Evolutionary conservation across 1,284 basidiomycete genomes (phyloP).

Genomic region (Irpex rosettiformis): DNA sequence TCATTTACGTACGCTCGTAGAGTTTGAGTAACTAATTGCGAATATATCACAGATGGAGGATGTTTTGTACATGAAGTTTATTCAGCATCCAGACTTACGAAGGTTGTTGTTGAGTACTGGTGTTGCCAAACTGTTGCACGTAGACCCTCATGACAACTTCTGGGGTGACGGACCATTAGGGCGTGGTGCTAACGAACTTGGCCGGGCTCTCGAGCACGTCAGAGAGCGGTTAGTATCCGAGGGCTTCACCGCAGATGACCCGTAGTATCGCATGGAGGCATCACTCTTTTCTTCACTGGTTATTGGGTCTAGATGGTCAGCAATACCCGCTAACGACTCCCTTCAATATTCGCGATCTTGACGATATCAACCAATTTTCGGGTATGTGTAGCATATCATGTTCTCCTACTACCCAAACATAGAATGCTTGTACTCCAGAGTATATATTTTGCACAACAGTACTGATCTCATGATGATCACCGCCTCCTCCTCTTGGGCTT

Average conservation of each 20-base stretch:
- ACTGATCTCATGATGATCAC: too few species aligned
- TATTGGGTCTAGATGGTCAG: neutral
- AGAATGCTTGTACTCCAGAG: neutral
- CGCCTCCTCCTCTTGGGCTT: neutral
- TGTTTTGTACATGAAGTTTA: slow-evolving; percentile 57
- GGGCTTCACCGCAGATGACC: slow-evolving; percentile 14
- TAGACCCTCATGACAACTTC: slow-evolving; percentile 44
- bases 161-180: slow-evolving; percentile 54
- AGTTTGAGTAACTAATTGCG: neutral
- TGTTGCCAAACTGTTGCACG: slow-evolving; percentile 44
- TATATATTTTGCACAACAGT: neutral
- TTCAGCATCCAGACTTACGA: slow-evolving; percentile 52
- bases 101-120: slow-evolving; percentile 45
- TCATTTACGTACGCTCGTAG: neutral
- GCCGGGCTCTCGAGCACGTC: slow-evolving; percentile 49
- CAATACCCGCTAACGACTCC: neutral
- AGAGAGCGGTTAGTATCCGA: slow-evolving; percentile 42
- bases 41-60: slow-evolving; percentile 48
- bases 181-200: slow-evolving; percentile 56
- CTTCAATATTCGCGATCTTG: neutral
- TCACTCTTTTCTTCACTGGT: neutral
- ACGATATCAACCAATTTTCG: neutral
- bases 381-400: slow-evolving; percentile 1
- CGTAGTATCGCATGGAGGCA: neutral
- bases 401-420: neutral